These are phyloP conservation scores for Silene uniflora DNA, from an alignment of 148 eudicot species.

Conservation along the genomic window DNA sequence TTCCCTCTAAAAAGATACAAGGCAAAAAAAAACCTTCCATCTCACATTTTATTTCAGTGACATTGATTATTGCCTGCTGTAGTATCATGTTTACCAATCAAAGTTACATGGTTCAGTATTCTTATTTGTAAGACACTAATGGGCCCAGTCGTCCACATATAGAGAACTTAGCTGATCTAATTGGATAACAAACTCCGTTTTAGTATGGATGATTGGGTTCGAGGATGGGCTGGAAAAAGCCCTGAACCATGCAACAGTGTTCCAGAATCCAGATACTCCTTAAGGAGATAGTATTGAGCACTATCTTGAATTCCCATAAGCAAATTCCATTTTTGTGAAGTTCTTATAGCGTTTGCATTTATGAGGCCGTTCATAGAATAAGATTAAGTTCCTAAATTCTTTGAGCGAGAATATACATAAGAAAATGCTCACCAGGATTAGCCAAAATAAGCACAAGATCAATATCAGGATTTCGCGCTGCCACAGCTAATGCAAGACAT, in stretches of 20 bases:
- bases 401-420: background rate
- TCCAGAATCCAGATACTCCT: background rate
- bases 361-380: background rate
- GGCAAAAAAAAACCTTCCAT: background rate
- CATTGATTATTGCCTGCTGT: background rate
- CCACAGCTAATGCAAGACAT: conserved; percentile 60
- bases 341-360: background rate
- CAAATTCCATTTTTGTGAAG: background rate
- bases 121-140: background rate
- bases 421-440: conserved; percentile 56
- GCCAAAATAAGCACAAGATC: conserved; percentile 66
- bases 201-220: background rate
- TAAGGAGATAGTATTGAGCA: background rate
- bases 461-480: conserved; percentile 50
- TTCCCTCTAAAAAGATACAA: background rate
- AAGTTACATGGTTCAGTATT: no score
- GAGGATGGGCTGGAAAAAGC: background rate
- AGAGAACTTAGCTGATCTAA: background rate
- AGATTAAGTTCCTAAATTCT: background rate
- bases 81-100: no score
- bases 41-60: background rate
- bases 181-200: background rate
- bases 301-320: background rate
- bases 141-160: background rate
- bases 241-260: background rate